A percentile compares a stretch with the other conserved stretches of the same genome.
Conservation (phyloP, 345 rosid genomes). For the Hibiscus trionum region DNA sequence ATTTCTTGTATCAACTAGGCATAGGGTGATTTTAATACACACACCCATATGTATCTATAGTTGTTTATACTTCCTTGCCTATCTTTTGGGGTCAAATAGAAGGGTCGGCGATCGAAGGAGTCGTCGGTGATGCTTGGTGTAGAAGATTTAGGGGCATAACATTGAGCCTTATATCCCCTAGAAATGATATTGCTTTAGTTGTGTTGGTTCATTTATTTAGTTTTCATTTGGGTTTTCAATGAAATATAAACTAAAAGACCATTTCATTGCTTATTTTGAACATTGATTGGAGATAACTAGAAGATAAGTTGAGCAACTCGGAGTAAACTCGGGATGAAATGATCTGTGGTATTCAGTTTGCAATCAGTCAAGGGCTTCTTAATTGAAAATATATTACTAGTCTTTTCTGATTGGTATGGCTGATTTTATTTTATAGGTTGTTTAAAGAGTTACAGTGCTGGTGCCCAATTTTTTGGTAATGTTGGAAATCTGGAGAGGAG, state of each 20-base stretch:
- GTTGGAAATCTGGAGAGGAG: constrained; percentile 20
- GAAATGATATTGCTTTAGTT: neutral
- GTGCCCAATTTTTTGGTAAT: neutral
- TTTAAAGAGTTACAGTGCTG: constrained; percentile 15
- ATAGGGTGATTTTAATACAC: neutral
- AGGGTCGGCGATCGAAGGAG: neutral
- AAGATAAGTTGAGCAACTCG: neutral
- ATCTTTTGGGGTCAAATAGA: neutral
- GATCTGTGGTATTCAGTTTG: neutral
- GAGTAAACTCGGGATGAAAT: neutral
- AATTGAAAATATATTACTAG: neutral
- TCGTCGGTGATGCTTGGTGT: neutral
- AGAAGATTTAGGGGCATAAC: neutral
- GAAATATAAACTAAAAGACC: neutral
- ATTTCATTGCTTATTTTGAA: too few species aligned
- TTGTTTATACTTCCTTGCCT: neutral
- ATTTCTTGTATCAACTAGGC: neutral
- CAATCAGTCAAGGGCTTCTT: neutral
- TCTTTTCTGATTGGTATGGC: neutral
- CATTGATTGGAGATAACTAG: neutral
- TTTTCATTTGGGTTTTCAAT: neutral
- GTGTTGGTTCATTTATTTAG: neutral
- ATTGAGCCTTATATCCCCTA: neutral
- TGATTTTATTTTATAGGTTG: constrained; percentile 15
- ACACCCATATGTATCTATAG: neutral